phyloP scores from a whole-genome alignment of 495 filamentous ascomycete species.

The Talaromyces ruber region DNA sequence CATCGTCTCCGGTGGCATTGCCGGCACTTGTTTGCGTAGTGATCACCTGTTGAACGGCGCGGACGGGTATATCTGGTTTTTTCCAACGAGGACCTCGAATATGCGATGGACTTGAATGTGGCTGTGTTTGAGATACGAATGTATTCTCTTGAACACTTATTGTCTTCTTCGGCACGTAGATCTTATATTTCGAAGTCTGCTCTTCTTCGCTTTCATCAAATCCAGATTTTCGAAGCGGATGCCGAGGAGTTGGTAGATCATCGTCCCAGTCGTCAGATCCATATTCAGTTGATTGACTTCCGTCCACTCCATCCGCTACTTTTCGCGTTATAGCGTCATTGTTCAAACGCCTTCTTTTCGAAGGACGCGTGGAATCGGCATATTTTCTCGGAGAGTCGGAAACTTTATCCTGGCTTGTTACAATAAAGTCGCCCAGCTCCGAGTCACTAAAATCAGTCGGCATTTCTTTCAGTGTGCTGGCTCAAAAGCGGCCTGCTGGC shows the following conservation, averaged over 20 bases:
- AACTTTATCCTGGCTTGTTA: conserved; percentile 13
- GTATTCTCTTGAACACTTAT: conserved; percentile 35
- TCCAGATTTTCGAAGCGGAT: conserved; percentile 8
- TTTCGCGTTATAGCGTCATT: not conserved
- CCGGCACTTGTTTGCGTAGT: not conserved
- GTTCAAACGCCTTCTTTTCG: conserved; percentile 28
- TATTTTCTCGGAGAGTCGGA: not conserved
- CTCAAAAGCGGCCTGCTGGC: not conserved
- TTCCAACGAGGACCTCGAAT: conserved; percentile 47
- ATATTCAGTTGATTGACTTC: conserved; percentile 12
- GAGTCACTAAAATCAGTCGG: conserved; percentile 9
- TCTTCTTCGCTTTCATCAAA: conserved; percentile 16
- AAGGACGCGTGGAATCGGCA: conserved; percentile 15
- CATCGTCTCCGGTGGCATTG: conserved; percentile 16
- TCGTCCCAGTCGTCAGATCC: conserved; percentile 9
- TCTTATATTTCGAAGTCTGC: conserved; percentile 26
- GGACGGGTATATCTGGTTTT: conserved; percentile 24
- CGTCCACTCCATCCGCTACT: not conserved
- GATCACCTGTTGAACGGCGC: not conserved
- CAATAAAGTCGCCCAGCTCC: conserved; percentile 27
- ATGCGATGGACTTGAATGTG: conserved; percentile 40
- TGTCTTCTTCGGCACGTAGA: conserved; percentile 35
- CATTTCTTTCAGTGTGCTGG: conserved; percentile 4
- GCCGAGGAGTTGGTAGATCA: conserved; percentile 10
- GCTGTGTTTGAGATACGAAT: conserved; percentile 45